These are phyloP conservation scores for Acephala macrosclerotiorum DNA, from an alignment of 2,329 filamentous ascomycete genomes.

Conservation along the genomic window DNA sequence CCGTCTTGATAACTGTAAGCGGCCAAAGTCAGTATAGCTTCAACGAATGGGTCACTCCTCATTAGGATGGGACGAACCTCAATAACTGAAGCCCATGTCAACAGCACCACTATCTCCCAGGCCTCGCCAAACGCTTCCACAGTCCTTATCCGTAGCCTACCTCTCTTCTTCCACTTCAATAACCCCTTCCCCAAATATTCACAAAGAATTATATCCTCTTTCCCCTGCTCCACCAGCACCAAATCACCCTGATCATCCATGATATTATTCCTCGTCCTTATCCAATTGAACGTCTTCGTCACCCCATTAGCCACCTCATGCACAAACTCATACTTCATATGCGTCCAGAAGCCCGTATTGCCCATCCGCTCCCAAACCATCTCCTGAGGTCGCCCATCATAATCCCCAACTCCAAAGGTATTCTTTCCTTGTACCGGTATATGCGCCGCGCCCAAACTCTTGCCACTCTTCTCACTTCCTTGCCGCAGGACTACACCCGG, in stretches of 20 bases:
- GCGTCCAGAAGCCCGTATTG: constrained; percentile 36
- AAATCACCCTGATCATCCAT: constrained; percentile 38
- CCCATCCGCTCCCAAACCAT: constrained; percentile 36
- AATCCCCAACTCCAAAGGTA: constrained; percentile 34
- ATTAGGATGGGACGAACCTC: constrained; percentile 25
- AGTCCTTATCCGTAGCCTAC: constrained; percentile 30
- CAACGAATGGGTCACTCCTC: not conserved
- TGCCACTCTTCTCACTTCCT: constrained; percentile 33
- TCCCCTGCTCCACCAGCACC: constrained; percentile 35
- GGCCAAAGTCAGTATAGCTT: not conserved
- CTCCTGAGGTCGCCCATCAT: constrained; percentile 20
- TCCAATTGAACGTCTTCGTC: constrained; percentile 33
- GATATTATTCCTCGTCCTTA: constrained; percentile 37
- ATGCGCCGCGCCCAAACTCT: constrained; percentile 33
- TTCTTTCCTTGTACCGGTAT: constrained; percentile 31
- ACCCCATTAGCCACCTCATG: constrained; percentile 23
- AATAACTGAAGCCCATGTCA: constrained; percentile 36
- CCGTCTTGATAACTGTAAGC: constrained; percentile 31
- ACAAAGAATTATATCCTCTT: constrained; percentile 30
- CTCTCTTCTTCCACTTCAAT: constrained; percentile 40
- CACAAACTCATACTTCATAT: constrained; percentile 37
- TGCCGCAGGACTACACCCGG: constrained; percentile 34
- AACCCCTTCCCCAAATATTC: constrained; percentile 37
- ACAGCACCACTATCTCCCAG: constrained; percentile 36
- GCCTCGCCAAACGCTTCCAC: constrained; percentile 26